Base-by-base conservation (phyloP, 306 rosid genomes). In the Medicago lupulina region DNA sequence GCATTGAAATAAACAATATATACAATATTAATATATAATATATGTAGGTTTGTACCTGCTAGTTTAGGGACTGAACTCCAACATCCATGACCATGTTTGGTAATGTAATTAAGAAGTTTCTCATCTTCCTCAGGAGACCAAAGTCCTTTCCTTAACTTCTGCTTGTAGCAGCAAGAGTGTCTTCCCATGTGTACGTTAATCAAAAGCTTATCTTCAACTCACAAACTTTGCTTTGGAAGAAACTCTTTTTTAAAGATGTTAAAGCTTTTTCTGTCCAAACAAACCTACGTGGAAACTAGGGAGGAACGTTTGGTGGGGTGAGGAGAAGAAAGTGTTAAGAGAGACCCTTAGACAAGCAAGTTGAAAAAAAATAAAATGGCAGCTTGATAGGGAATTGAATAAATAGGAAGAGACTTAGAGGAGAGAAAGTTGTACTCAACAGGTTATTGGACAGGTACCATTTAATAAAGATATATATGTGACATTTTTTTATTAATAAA, bases 101-200 rank as follows among this genome's bases (percentile, higher is more conserved):
- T 94, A 79, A 94, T 91, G 77, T 94, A 85, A 79, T 87, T 85
- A 49, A 88, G 73, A 64, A 94, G 98, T 80, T 94, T 94, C 80
- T 94, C 98, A 18, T 94, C 98, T 87, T 94, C 98, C 80, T 94
- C 98, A 7, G 98, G 97, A 71, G 98, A 94, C 98, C 98, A 94
- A 59, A 94, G 92, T 70, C 98, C 98, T 83, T 94, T 94, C 80
- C 98, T 68, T 18, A 94, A 85, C 84, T 91, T 91, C 85, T 94
- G 97, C 84, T 94, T 94, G 91, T 89, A 91, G 84, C 98, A 94
- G 58, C 97, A 91, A 85, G 98, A 91, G 88, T 94, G 97, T 47
- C 98, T 94, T 85, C 98, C 97, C 98, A 94, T 93, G 87, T 83
- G 91, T 80, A 81, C 66, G 54, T 77, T 25, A 34, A 70, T 7